Evolutionary conservation across 345 rosid species (phyloP), one percentile per base, ranked within the genome.

Genomic region (Turnera subulata): DNA sequence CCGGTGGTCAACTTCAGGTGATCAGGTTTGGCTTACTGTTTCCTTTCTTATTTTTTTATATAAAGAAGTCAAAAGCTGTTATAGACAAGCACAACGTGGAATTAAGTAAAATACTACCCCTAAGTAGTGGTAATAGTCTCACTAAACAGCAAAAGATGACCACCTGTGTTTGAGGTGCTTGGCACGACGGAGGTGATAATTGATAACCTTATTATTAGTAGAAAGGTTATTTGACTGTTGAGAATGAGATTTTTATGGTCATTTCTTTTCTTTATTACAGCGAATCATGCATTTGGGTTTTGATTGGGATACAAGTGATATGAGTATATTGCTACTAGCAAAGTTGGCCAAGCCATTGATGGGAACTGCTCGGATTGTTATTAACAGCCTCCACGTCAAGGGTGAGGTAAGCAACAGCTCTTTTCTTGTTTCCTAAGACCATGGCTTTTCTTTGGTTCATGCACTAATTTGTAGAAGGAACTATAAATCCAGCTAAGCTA

Each of bases 301-400:
- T 68, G 89, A 71, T 49, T 93, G 99, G 99, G 97, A 89, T 61
- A 73, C 94, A 15, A 69, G 65, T 29, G 96, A 93, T 53, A 73
- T 93, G 63, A 87, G 94, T 67, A 86, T 93, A 58, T 68, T 93
- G 85, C 65, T 93, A 77, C 84, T 74, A 26, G 96, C 91, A 24
- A 93, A 89, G 80, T 59, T 93, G 67, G 94, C 96, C 48, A 89
- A 69, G 77, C 95, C 96, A 20, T 81, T 89, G 52, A 73, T 76
- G 50, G 90, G 99, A 49, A 85, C 91, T 61, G 99, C 97, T 64
- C 67, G 89, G 65, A 89, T 93, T 57, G 80, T 93, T 59, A 75
- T 89, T 64, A 87, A 93, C 76, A 87, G 94, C 76, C 94, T 93
- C 61, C 88, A 81, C 69, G 80, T 93, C 67, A 89, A 87, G 81